A percentile compares a stretch with the other conserved stretches of the same genome.
Conservation (phyloP, 164 flowering plant species). For the Brasenia schreberi region DNA sequence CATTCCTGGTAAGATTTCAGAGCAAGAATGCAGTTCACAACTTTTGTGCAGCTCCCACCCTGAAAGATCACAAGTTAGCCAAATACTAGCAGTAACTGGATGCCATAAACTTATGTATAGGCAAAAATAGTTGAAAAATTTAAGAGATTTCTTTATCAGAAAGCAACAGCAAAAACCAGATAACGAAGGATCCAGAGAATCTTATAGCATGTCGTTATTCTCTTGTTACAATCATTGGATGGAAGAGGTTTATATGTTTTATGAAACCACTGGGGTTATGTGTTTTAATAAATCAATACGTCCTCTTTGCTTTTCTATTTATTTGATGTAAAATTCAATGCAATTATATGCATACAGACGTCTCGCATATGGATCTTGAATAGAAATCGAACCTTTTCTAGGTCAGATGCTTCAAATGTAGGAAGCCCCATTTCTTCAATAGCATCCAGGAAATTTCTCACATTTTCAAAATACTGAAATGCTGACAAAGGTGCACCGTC, state of each 20-base stretch:
- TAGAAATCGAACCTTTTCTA: slow-evolving; percentile 56
- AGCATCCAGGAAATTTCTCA: slow-evolving; percentile 84
- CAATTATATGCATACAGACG: not conserved
- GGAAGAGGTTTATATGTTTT: too few species aligned
- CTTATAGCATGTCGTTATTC: too few species aligned
- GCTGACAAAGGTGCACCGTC: slow-evolving; percentile 97
- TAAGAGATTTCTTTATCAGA: too few species aligned
- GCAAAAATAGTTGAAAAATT: too few species aligned
- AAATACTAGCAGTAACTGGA: not conserved
- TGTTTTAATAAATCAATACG: too few species aligned
- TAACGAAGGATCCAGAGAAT: too few species aligned
- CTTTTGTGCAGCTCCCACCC: slow-evolving; percentile 85
- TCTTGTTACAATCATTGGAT: too few species aligned
- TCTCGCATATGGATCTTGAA: not conserved
- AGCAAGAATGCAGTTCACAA: slow-evolving; percentile 76
- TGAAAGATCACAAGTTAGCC: slow-evolving; percentile 10
- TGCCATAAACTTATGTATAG: not conserved
- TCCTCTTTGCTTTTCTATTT: too few species aligned
- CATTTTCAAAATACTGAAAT: slow-evolving; percentile 94
- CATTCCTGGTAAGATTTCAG: slow-evolving; percentile 83
- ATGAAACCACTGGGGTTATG: too few species aligned
- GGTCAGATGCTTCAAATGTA: slow-evolving; percentile 91
- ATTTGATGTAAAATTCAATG: not conserved
- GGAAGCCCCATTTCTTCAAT: slow-evolving; percentile 82
- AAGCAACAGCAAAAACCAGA: too few species aligned